These are phyloP conservation scores for Dothidotthia symphoricarpi DNA, from an alignment of 2,329 filamentous ascomycete genomes.

Conservation along the genomic window DNA sequence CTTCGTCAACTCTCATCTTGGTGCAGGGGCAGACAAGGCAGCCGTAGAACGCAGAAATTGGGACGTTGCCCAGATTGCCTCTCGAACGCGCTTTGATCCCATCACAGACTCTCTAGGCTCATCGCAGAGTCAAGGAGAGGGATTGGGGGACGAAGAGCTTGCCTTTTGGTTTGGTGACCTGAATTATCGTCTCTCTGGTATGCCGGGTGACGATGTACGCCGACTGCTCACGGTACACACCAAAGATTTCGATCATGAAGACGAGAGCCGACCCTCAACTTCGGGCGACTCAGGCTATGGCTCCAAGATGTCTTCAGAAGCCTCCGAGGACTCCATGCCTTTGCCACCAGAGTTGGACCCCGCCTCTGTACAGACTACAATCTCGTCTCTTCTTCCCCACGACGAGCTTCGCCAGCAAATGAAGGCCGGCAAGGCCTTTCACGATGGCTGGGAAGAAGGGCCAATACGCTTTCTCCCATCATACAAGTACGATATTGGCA, in stretches of 20 bases:
- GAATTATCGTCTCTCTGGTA: constrained; percentile 86
- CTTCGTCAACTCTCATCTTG: constrained; percentile 88
- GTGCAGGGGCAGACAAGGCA: constrained; percentile 76
- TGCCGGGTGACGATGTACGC: constrained; percentile 88
- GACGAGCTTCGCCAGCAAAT: constrained; percentile 81
- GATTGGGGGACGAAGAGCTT: constrained; percentile 87
- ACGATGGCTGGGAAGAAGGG: constrained; percentile 91
- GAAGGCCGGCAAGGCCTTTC: constrained; percentile 72
- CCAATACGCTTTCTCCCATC: constrained; percentile 85
- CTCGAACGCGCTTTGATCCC: constrained; percentile 74
- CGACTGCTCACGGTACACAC: constrained; percentile 80
- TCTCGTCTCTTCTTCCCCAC: constrained; percentile 82
- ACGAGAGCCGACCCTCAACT: constrained; percentile 12
- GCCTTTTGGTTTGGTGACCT: constrained; percentile 95
- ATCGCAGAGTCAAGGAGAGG: constrained; percentile 58
- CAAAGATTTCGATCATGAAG: constrained; percentile 58
- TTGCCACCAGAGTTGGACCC: constrained; percentile 65
- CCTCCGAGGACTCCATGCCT: constrained; percentile 18
- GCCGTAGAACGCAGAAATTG: constrained; percentile 82
- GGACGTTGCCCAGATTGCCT: constrained; percentile 78
- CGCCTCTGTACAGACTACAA: constrained; percentile 80
- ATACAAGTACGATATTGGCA: constrained; percentile 98
- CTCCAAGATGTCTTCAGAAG: constrained; percentile 17
- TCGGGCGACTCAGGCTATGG: constrained; percentile 21
- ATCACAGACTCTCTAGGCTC: constrained; percentile 64